These are phyloP conservation scores for Kazachstania bromeliacearum DNA, from an alignment of 805 yeast species.

Conservation along the genomic window DNA sequence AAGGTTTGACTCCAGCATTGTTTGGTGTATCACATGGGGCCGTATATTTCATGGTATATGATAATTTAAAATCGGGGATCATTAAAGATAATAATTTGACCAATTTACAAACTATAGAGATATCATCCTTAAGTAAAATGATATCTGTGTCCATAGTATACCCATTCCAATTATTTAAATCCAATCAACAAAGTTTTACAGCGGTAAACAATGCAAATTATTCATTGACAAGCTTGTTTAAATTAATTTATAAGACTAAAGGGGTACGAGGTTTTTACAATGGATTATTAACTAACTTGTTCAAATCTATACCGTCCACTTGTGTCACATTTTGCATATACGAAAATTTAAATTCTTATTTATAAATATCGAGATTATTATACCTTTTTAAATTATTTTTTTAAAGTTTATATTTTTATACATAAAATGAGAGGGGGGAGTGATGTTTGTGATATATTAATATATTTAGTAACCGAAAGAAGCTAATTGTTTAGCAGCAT, in stretches of 20 bases:
- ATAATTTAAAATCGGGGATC: slow-evolving; percentile 48
- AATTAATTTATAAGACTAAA: slow-evolving; percentile 36
- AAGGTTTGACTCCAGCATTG: slow-evolving; percentile 64
- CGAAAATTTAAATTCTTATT: slow-evolving; percentile 43
- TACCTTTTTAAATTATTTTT: no score
- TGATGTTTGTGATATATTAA: no score
- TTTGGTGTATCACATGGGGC: slow-evolving; percentile 86
- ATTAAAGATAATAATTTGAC: slow-evolving; percentile 27
- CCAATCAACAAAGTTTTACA: slow-evolving; percentile 57
- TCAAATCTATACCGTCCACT: slow-evolving; percentile 87
- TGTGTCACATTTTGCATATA: slow-evolving; percentile 83
- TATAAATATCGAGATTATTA: slow-evolving; percentile 5
- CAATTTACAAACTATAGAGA: slow-evolving; percentile 49
- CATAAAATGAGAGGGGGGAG: background rate
- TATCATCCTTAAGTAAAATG: slow-evolving; percentile 63
- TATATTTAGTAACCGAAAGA: slow-evolving; percentile 91
- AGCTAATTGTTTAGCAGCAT: slow-evolving; percentile 89
- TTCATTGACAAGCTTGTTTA: slow-evolving; percentile 28
- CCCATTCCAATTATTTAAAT: slow-evolving; percentile 74
- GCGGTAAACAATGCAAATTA: slow-evolving; percentile 19
- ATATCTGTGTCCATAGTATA: slow-evolving; percentile 60
- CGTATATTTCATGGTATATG: slow-evolving; percentile 78
- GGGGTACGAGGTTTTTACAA: slow-evolving; percentile 69
- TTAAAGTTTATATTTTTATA: background rate
- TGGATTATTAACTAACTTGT: slow-evolving; percentile 68